A percentile compares a stretch with the other conserved stretches of the same genome.
Evolutionary conservation across 768 basidiomycete species (phyloP).

Genomic region (Lactarius indigo): DNA sequence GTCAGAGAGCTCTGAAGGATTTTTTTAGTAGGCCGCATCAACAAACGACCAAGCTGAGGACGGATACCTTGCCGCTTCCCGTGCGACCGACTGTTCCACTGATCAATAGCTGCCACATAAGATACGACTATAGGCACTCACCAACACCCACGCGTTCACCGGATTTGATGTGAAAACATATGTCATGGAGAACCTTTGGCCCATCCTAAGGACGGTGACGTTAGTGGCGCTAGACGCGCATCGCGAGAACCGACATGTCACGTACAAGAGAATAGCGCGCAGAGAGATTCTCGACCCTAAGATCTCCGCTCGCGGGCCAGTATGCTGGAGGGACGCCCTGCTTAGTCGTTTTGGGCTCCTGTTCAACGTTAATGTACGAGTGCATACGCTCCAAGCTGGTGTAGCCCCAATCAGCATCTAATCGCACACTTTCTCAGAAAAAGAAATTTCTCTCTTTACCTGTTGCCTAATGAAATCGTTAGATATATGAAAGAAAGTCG

Average conservation of each 20-base stretch:
- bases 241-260: too few relatives aligned
- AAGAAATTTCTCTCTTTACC: constrained; percentile 22
- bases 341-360: too few relatives aligned
- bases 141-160: constrained; percentile 59
- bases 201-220: constrained; percentile 39
- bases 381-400: constrained; percentile 45
- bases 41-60: constrained; percentile 12
- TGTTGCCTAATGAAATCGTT: constrained; percentile 28
- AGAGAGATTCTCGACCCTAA: constrained; percentile 43
- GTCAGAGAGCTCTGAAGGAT: constrained; percentile 43
- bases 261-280: constrained; percentile 46
- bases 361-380: too few relatives aligned
- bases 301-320: too few relatives aligned
- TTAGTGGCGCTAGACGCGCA: constrained; percentile 40
- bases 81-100: constrained; percentile 48
- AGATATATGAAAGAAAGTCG: not conserved
- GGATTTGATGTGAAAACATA: constrained; percentile 48
- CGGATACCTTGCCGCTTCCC: constrained; percentile 47
- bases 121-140: too few relatives aligned
- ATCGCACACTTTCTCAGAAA: not conserved
- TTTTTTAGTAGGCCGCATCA: not conserved
- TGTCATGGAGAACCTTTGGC: constrained; percentile 50
- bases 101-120: constrained; percentile 1
- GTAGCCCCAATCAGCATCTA: constrained; percentile 3
- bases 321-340: too few relatives aligned